Percentiles rank a stretch among this genome's conserved stretches.
These are phyloP conservation scores for Neurospora terricola DNA, from an alignment of 495 filamentous ascomycete genomes.

Conservation along the genomic window DNA sequence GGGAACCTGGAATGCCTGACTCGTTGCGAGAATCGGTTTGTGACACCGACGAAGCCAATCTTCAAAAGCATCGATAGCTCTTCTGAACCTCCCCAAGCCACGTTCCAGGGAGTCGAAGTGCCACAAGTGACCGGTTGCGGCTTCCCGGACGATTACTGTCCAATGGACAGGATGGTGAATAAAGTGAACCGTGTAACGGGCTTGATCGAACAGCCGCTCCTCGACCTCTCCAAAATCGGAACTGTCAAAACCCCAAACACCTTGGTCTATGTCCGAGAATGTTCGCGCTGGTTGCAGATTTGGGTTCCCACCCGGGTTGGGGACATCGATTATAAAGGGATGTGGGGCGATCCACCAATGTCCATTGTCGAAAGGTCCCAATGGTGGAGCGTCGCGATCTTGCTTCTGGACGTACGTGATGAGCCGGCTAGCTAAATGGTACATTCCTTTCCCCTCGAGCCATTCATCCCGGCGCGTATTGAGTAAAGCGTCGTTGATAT, in stretches of 20 bases:
- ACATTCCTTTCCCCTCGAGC: not conserved
- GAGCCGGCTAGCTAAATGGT: not conserved
- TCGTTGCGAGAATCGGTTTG: not conserved
- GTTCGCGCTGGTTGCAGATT: not conserved
- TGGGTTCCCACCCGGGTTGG: not conserved
- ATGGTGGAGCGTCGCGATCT: not conserved
- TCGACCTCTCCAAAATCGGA: not conserved
- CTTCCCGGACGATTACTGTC: not conserved
- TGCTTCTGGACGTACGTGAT: not conserved
- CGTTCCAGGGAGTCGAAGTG: not conserved
- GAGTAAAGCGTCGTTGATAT: not conserved
- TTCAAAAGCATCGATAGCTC: not conserved
- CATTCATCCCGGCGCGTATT: not conserved
- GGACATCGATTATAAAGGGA: not conserved
- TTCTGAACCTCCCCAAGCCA: not conserved
- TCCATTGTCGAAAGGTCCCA: not conserved
- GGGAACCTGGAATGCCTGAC: not conserved
- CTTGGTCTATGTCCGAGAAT: not conserved
- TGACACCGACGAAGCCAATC: not conserved
- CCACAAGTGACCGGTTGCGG: not conserved
- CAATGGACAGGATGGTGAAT: not conserved
- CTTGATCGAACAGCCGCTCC: not conserved
- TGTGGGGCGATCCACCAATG: slow-evolving; percentile 3
- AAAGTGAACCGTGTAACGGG: slow-evolving; percentile 2
- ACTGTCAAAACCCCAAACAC: not conserved